Evolutionary conservation across 2,329 filamentous ascomycete species (phyloP), one percentile per base, ranked within the genome.

Genomic region (Ciborinia camelliae): DNA sequence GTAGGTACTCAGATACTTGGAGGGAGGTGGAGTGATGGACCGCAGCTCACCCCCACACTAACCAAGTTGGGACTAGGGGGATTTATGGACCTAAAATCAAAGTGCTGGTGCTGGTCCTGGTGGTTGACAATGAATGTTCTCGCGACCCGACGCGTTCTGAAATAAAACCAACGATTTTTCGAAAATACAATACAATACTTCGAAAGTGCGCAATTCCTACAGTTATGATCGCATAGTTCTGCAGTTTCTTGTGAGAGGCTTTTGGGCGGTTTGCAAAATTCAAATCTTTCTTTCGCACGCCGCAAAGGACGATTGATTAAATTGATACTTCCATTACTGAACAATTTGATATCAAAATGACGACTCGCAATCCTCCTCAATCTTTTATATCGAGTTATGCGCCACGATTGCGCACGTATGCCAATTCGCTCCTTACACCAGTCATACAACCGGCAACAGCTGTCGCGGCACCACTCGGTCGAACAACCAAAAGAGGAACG

Each of bases 401-500:
- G 78, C 91, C 94, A 68, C 90, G 94, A 74, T 80, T 98, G 74
- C 91, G 94, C 75, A 86, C 88, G 69, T 97, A 96, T 80, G 91
- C 90, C 76, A 98, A 98, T 80, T 91, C 94, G 45, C 86, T 98
- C 63, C 85, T 97, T 67, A 91, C 91, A 30, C 93, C 94, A 43
- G 87, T 95, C 68, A 85, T 94, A 67, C 90, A 90, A 68, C 84
- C 84, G 63, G 87, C 86, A 68, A 83, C 88, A 70, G 81, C 82
- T 65, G 83, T 86, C n/a, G 77, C 85, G 2, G 88, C 86, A 30
- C 85, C 89, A 47, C 80, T 85, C 66, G 84, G 91, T 72, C 87
- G 94, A 75, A 96, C 91, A n/a, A 98, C 95, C 10, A 98, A 99
- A 81, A 90, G 95, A 77, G 95, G 95, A 65, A 98, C 95, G 2